Evolutionary conservation across 345 rosid genomes (phyloP), one percentile per base, ranked within the genome.

Genomic region (Eucalyptus shirleyi): DNA sequence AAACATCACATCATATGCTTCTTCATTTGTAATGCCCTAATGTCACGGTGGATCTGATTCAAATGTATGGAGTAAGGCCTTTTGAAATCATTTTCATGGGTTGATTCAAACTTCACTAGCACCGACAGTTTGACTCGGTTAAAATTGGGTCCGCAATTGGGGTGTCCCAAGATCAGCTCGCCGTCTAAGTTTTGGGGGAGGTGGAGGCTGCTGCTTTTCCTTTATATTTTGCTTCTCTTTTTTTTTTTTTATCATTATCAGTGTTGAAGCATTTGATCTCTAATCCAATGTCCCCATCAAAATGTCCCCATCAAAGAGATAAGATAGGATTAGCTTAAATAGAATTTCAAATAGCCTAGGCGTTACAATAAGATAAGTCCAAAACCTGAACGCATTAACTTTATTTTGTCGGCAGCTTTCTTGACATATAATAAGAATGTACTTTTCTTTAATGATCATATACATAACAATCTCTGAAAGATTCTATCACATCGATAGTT

Each of bases 391-490:
- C 47, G 2, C 9, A 6, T 40, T 77, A 34, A 72, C 24, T 34
- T 17, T 72, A 23, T 5, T 72, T 56, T 34, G n/a, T 5, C 6
- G 7, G 9, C 3, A 34, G 45, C 82, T 72, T 34, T 34, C 13
- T 72, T 18, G 26, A 40, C 40, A 72, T 72, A 72, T 19, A 19
- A 72, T 37, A 3, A 37, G 45, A 37, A 6, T 37, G 12, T 72
- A 21, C 4, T 19, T 37, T 72, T 72, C 26, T 0, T 37, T 1
- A 19, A 72, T 37, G 83, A 72, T 72, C 28, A 10, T 37, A 72
- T 0, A 0, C 23, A 37, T 37, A 9, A 21, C 1, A 42, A 3
- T 3, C 0, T 72, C 0, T 34, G 5, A 37, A 72, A 72, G 1
- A 69, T 69, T 34, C 8, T 9, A 11, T 0, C 15, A 37, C 26